Evolutionary conservation across 371 early-diverging fungal species (phyloP).

Genomic region (Paraphysoderma sedebokerense): DNA sequence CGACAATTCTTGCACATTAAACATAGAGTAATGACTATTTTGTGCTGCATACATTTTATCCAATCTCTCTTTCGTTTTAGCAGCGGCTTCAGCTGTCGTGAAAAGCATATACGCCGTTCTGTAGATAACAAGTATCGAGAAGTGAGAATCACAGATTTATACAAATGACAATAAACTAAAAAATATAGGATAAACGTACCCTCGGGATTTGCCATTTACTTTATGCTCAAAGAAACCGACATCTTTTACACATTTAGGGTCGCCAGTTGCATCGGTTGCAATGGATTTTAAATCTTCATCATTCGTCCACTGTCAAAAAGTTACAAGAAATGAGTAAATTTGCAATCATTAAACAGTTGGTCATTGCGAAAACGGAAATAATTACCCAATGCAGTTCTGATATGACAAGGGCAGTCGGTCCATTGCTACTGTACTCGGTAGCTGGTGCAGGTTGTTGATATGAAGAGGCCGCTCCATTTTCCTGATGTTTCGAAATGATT

Average conservation of each 20-base stretch:
- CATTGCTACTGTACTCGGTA: no score
- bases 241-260: conserved; percentile 16
- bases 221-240: conserved; percentile 39
- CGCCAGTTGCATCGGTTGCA: conserved; percentile 19
- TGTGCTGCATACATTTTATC: conserved; percentile 19
- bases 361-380: no score
- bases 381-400: no score
- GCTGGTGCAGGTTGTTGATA: no score
- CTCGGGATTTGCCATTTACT: conserved; percentile 44
- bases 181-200: conserved; percentile 11
- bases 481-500: no score
- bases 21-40: background rate
- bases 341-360: no score
- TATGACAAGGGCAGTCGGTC: no score
- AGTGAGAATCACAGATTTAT: background rate
- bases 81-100: conserved; percentile 16
- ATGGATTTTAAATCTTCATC: conserved; percentile 25
- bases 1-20: background rate
- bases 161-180: background rate
- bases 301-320: conserved; percentile 22
- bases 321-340: background rate
- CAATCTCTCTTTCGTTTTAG: conserved; percentile 16
- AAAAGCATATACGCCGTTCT: conserved; percentile 34
- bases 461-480: no score
- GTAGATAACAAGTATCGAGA: background rate